Conservation (phyloP, 2,329 filamentous ascomycete species). For the Thielaviopsis euricoi region DNA sequence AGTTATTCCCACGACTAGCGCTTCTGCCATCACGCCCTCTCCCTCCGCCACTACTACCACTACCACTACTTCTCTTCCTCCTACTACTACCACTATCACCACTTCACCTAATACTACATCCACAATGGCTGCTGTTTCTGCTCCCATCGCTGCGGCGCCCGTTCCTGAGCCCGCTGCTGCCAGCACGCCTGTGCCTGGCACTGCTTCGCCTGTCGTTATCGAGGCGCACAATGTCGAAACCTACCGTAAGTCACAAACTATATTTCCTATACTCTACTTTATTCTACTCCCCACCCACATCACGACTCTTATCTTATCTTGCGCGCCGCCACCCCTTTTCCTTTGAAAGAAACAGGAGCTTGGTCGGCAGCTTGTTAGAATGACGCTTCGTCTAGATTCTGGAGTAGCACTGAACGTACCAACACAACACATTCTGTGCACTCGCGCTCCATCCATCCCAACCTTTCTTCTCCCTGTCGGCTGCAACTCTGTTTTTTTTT, state of each 20-base stretch:
- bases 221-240: constrained; percentile 67
- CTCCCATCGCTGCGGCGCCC: background rate
- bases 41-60: background rate
- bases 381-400: background rate
- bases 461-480: background rate
- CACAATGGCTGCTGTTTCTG: constrained; percentile 5
- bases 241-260: constrained; percentile 42
- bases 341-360: background rate
- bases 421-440: background rate
- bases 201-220: constrained; percentile 39
- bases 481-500: background rate
- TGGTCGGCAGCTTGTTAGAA: background rate
- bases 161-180: background rate
- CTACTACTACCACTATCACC: background rate
- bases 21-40: background rate
- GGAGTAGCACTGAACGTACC: background rate
- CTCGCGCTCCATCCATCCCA: background rate
- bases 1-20: background rate
- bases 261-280: too few relatives aligned
- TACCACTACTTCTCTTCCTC: background rate
- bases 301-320: background rate
- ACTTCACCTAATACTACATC: background rate
- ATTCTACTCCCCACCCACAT: too few relatives aligned
- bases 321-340: background rate
- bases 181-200: background rate